Percentiles rank a stretch among this genome's conserved stretches.
Conservation (phyloP, 805 yeast species). For the Saccharomyces kudriavzevii region DNA sequence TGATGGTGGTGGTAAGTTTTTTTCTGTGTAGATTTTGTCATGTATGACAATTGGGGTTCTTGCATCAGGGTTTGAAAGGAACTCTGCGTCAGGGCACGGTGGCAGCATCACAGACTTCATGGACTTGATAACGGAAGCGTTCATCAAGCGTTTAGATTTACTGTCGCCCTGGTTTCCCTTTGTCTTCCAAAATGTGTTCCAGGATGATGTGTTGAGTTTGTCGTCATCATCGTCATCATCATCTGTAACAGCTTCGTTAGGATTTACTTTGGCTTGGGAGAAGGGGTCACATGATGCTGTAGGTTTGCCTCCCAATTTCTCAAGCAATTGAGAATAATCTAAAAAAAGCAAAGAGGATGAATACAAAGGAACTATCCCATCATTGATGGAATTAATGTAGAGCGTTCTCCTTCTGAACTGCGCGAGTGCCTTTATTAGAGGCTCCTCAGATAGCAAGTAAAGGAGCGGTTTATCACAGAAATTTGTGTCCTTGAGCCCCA, state of each 20-base stretch:
- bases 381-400: constrained; percentile 69
- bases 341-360: constrained; percentile 61
- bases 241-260: background rate
- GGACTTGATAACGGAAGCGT: constrained; percentile 55
- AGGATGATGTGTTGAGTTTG: background rate
- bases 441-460: constrained; percentile 58
- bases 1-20: constrained; percentile 36
- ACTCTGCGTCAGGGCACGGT: constrained; percentile 51
- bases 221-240: background rate
- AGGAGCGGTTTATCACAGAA: constrained; percentile 47
- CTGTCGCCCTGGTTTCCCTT: background rate
- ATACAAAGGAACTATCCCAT: constrained; percentile 75
- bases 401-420: constrained; percentile 56
- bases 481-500: constrained; percentile 43
- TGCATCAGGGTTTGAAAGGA: constrained; percentile 47
- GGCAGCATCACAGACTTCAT: constrained; percentile 54
- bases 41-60: constrained; percentile 52
- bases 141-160: constrained; percentile 35
- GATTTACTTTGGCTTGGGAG: background rate
- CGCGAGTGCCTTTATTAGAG: constrained; percentile 45
- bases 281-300: background rate
- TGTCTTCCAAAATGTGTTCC: background rate
- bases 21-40: constrained; percentile 47
- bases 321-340: constrained; percentile 37
- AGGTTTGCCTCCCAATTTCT: background rate